Evolutionary conservation across 768 basidiomycete genomes (phyloP).

Genomic region (Lactarius indigo): DNA sequence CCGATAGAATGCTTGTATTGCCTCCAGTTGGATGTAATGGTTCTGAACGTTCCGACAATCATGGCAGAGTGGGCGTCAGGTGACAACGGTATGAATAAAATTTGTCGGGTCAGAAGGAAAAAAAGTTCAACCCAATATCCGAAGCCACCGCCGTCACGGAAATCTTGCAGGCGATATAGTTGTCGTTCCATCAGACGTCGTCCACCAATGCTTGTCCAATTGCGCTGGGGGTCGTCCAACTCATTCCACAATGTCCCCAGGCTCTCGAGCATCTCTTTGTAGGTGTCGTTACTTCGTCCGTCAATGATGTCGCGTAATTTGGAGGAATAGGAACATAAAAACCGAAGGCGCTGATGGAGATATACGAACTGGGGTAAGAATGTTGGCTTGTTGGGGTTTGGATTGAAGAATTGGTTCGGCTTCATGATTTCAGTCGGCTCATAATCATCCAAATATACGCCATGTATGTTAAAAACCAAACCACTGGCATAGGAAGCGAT

Average conservation of each 20-base stretch:
- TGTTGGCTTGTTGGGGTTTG: background rate
- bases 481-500: too few relatives aligned
- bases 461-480: background rate
- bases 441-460: background rate
- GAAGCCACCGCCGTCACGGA: background rate
- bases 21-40: background rate
- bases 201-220: background rate
- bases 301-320: too few relatives aligned
- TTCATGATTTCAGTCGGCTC: background rate
- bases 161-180: too few relatives aligned
- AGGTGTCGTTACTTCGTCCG: too few relatives aligned
- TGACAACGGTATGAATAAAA: background rate
- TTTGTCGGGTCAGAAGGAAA: background rate
- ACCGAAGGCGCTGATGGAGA: too few relatives aligned
- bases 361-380: background rate
- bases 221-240: background rate
- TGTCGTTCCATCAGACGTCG: background rate
- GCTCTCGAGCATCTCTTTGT: too few relatives aligned
- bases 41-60: background rate
- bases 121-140: background rate
- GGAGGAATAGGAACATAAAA: too few relatives aligned
- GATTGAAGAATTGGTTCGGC: background rate
- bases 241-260: background rate
- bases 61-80: background rate
- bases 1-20: background rate